Evolutionary conservation across 352 stramenopile species (phyloP).

Genomic region (Pythium phragmiticola): DNA sequence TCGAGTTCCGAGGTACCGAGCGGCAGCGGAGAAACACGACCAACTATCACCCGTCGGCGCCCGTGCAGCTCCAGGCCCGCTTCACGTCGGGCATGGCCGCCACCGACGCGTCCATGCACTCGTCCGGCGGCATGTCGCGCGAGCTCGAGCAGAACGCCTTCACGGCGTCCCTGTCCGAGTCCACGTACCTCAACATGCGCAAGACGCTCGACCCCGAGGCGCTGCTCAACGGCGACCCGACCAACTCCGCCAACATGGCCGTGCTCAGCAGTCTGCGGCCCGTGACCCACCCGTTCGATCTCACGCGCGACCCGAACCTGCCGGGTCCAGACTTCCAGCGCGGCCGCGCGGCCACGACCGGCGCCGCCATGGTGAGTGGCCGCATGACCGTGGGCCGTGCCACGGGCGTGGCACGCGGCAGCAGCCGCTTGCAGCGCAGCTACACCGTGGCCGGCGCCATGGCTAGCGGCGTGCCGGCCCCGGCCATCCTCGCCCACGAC

Average conservation of each 20-base stretch:
- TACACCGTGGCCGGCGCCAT: slow-evolving; percentile 10
- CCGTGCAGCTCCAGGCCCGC: no score
- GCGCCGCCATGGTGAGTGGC: background rate
- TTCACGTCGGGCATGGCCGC: no score
- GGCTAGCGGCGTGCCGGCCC: background rate
- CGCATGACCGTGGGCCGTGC: background rate
- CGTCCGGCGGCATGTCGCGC: slow-evolving; percentile 12
- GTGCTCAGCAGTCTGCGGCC: slow-evolving; percentile 23
- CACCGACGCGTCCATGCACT: slow-evolving; percentile 7
- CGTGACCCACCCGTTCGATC: slow-evolving; percentile 16
- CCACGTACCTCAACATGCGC: slow-evolving; percentile 26
- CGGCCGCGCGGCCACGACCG: slow-evolving; percentile 14
- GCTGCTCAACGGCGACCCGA: slow-evolving; percentile 17
- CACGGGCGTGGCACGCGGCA: background rate
- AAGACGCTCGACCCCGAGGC: slow-evolving; percentile 26
- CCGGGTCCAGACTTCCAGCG: slow-evolving; percentile 6
- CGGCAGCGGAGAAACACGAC: no score
- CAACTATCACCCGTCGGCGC: no score
- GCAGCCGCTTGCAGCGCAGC: slow-evolving; percentile 13
- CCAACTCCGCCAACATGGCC: background rate
- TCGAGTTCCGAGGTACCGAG: no score
- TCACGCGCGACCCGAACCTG: slow-evolving; percentile 8
- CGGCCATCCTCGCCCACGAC: slow-evolving; percentile 12
- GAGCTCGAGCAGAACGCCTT: slow-evolving; percentile 20
- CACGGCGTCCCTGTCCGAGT: slow-evolving; percentile 13